Evolutionary conservation across 2,329 filamentous ascomycete genomes (phyloP).

Genomic region (Xylariaceae sp.): DNA sequence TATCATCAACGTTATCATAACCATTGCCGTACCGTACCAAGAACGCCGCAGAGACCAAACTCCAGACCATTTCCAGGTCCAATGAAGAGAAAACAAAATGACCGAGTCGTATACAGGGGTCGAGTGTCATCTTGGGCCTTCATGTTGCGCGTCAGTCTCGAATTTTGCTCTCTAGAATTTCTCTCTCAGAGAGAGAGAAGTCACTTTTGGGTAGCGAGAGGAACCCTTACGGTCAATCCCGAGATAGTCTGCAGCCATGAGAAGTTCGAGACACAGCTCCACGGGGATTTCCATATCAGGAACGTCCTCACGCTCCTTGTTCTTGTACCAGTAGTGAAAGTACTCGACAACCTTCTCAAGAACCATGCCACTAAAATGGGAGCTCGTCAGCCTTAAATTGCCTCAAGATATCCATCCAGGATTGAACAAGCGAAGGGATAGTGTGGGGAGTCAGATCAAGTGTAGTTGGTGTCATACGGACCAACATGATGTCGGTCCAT

Average conservation of each 20-base stretch:
- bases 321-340: constrained; percentile 81
- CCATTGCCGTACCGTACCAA: constrained; percentile 7
- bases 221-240: constrained; percentile 68
- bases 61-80: background rate
- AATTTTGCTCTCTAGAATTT: constrained; percentile 17
- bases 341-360: constrained; percentile 85
- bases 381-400: constrained; percentile 30
- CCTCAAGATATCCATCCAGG: background rate
- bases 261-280: constrained; percentile 77
- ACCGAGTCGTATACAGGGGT: background rate
- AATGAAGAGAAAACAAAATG: background rate
- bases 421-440: constrained; percentile 15
- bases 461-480: constrained; percentile 64
- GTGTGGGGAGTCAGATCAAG: constrained; percentile 61
- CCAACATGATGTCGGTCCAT: constrained; percentile 53
- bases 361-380: constrained; percentile 65
- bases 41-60: constrained; percentile 10
- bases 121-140: constrained; percentile 7
- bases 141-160: background rate
- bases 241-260: constrained; percentile 80
- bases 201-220: background rate
- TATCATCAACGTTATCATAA: constrained; percentile 17
- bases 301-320: constrained; percentile 73
- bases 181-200: constrained; percentile 15
- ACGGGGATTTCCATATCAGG: constrained; percentile 82